Evolutionary conservation across 805 yeast genomes (phyloP).

Genomic region (Cyberlindnera bimundalis): DNA sequence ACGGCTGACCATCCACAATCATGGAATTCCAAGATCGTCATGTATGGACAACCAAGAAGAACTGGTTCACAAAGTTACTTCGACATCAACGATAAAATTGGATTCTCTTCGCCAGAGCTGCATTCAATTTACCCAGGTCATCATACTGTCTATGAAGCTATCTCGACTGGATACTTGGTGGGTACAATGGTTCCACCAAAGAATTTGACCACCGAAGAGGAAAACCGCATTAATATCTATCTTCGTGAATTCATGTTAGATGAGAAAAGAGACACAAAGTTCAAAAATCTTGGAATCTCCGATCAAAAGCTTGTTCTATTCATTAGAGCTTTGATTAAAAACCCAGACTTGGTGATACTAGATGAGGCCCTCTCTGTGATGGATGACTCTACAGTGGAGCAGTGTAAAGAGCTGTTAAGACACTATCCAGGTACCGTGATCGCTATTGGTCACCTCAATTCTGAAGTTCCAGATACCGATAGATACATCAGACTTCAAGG

Average conservation of each 20-base stretch:
- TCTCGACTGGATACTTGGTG: slow-evolving; percentile 72
- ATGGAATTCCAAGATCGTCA: slow-evolving; percentile 68
- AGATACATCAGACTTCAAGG: slow-evolving; percentile 33
- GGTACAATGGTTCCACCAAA: slow-evolving; percentile 59
- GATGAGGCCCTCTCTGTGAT: slow-evolving; percentile 95
- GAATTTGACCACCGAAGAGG: slow-evolving; percentile 36
- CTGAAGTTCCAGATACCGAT: slow-evolving; percentile 76
- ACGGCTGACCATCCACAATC: slow-evolving; percentile 98
- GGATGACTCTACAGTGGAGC: slow-evolving; percentile 58
- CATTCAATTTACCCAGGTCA: slow-evolving; percentile 77
- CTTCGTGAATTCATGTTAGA: slow-evolving; percentile 44
- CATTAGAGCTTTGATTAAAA: slow-evolving; percentile 70
- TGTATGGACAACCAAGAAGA: slow-evolving; percentile 64
- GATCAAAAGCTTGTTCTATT: slow-evolving; percentile 78
- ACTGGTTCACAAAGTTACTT: slow-evolving; percentile 77
- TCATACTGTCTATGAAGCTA: slow-evolving; percentile 50
- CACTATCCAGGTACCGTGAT: slow-evolving; percentile 68
- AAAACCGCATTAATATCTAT: slow-evolving; percentile 40
- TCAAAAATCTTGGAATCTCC: slow-evolving; percentile 58
- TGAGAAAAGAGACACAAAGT: slow-evolving; percentile 35
- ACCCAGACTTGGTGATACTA: slow-evolving; percentile 73
- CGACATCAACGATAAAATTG: slow-evolving; percentile 73
- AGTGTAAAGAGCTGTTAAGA: slow-evolving; percentile 49
- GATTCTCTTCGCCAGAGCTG: slow-evolving; percentile 87
- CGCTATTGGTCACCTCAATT: slow-evolving; percentile 72